These are phyloP conservation scores for Ceriops zippeliana DNA, from an alignment of 345 rosid genomes.

Conservation along the genomic window DNA sequence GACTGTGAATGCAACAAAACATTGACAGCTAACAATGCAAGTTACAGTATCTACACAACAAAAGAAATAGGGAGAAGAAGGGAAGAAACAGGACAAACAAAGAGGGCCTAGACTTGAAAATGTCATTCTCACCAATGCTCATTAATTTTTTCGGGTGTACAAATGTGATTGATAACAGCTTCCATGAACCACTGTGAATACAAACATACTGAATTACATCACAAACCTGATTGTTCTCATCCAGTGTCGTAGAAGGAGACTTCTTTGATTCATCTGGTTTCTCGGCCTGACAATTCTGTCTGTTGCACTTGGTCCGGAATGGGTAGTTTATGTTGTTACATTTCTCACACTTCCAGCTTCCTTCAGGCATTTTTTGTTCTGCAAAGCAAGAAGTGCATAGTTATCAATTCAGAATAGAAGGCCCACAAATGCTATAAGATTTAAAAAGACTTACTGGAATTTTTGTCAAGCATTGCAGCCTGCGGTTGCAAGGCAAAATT, in stretches of 20 bases:
- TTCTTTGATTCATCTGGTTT: constrained; percentile 62
- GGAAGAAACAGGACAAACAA: not conserved
- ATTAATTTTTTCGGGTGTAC: constrained; percentile 25
- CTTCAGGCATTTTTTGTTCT: constrained; percentile 96
- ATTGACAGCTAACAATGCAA: constrained; percentile 25
- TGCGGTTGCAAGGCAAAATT: constrained; percentile 41
- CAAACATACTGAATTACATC: constrained; percentile 32
- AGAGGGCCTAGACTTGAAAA: constrained; percentile 8
- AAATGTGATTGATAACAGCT: constrained; percentile 20
- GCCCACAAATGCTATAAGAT: constrained; percentile 2
- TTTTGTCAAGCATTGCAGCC: constrained; percentile 72
- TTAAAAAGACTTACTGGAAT: constrained; percentile 55
- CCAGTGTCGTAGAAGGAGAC: constrained; percentile 59
- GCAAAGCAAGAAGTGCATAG: constrained; percentile 29
- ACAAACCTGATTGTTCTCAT: constrained; percentile 92
- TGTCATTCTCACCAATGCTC: constrained; percentile 18
- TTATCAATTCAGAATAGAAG: constrained; percentile 17
- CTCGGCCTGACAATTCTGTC: constrained; percentile 96
- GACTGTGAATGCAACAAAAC: constrained; percentile 23
- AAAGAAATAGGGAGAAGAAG: not conserved
- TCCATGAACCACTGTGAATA: constrained; percentile 26
- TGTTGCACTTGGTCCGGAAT: constrained; percentile 92
- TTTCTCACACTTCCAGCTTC: constrained; percentile 99
- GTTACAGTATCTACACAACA: constrained; percentile 13
- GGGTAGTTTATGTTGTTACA: constrained; percentile 96